phyloP scores from a whole-genome alignment of 805 yeast genomes.

The Barnettozyma populi region DNA sequence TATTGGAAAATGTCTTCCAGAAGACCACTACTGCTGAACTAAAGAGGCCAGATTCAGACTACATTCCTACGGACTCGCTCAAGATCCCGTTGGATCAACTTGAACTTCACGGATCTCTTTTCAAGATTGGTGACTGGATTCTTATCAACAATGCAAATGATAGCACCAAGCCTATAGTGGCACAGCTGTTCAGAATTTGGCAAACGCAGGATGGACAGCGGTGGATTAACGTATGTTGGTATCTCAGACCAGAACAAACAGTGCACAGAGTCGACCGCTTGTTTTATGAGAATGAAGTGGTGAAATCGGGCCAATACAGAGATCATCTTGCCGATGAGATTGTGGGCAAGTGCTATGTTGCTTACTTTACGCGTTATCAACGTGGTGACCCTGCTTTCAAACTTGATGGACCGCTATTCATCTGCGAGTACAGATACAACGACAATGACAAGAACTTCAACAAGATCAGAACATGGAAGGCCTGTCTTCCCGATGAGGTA shows the following conservation, averaged over 20 bases:
- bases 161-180: conserved; percentile 83
- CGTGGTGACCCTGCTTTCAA: conserved; percentile 89
- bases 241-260: conserved; percentile 95
- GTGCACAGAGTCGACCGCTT: conserved; percentile 87
- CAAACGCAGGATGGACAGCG: conserved; percentile 72
- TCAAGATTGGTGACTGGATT: conserved; percentile 94
- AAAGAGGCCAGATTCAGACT: conserved; percentile 76
- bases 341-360: conserved; percentile 89
- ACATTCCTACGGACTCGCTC: conserved; percentile 46
- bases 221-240: conserved; percentile 96
- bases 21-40: conserved; percentile 60
- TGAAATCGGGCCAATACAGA: conserved; percentile 93
- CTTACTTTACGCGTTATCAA: conserved; percentile 89
- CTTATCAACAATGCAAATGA: conserved; percentile 84
- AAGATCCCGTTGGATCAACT: conserved; percentile 79
- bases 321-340: conserved; percentile 89
- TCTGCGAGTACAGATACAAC: conserved; percentile 92
- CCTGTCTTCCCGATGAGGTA: conserved; percentile 95
- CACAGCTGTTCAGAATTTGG: conserved; percentile 94
- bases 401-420: conserved; percentile 76
- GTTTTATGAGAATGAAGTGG: conserved; percentile 91
- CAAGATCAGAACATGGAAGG: conserved; percentile 96
- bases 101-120: conserved; percentile 63
- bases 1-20: conserved; percentile 57
- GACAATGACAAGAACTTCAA: conserved; percentile 87